These are phyloP conservation scores for Nannizzia gypsea DNA, from an alignment of 2,329 filamentous ascomycete genomes.

Conservation along the genomic window DNA sequence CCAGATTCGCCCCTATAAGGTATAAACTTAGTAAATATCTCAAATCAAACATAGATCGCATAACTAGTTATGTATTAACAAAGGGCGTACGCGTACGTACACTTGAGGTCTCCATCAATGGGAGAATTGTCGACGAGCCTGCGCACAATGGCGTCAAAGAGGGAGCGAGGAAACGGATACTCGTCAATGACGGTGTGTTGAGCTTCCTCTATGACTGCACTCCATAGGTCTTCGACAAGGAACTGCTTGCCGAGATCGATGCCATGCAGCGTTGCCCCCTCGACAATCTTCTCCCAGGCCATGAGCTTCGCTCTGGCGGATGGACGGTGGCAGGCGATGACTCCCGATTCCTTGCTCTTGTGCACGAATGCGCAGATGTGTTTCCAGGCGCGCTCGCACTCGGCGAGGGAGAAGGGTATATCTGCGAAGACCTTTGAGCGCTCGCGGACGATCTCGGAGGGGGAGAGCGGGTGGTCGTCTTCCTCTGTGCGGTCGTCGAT, in stretches of 20 bases:
- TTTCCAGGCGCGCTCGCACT: conserved; percentile 42
- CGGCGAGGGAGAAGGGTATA: conserved; percentile 41
- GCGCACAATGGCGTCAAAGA: conserved; percentile 31
- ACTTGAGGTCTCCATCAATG: conserved; percentile 23
- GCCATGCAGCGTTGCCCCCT: conserved; percentile 29
- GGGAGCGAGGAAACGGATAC: conserved; percentile 22
- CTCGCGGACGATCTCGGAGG: conserved; percentile 3
- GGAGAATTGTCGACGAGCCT: conserved; percentile 22
- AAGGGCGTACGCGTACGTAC: conserved; percentile 21
- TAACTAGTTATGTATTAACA: not conserved
- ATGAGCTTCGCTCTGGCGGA: conserved; percentile 37
- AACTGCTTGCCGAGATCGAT: conserved; percentile 33
- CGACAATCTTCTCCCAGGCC: conserved; percentile 38
- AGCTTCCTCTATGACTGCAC: conserved; percentile 27
- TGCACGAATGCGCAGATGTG: conserved; percentile 44
- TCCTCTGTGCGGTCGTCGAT: not conserved
- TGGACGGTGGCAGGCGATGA: conserved; percentile 33
- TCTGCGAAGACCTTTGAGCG: conserved; percentile 32
- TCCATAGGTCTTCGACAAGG: conserved; percentile 32
- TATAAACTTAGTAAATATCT: too few species aligned
- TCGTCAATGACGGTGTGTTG: conserved; percentile 24
- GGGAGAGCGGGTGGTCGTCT: conserved; percentile 9
- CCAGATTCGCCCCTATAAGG: conserved; percentile 30
- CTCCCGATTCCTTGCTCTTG: conserved; percentile 12
- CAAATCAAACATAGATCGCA: too few species aligned